A percentile compares a stretch with the other conserved stretches of the same genome.
phyloP scores from a whole-genome alignment of 495 filamentous ascomycete genomes.

The Amphirosellinia nigrospora region DNA sequence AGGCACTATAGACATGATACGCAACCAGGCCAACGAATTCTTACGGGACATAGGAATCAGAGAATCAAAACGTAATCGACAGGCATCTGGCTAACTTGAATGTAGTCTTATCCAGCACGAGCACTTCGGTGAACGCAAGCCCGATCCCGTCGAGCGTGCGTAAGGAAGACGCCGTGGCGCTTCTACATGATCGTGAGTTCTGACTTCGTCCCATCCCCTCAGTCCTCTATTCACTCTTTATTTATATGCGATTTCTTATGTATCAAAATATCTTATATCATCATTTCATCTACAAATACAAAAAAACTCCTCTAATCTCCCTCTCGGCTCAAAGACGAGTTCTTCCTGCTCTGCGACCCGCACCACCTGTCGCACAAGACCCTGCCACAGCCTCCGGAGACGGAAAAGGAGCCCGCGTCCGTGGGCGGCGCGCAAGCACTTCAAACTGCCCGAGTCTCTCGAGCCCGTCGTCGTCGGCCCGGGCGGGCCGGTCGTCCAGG shows the following conservation, averaged over 20 bases:
- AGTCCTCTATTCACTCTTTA: no score
- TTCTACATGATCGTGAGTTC: slow-evolving; percentile 62
- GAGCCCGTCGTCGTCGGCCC: slow-evolving; percentile 25
- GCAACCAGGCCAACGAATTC: not conserved
- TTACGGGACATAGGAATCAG: no score
- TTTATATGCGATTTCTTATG: not conserved
- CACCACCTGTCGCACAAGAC: slow-evolving; percentile 46
- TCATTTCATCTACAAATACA: not conserved
- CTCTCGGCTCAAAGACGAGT: slow-evolving; percentile 31
- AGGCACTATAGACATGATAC: not conserved
- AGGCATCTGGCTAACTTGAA: not conserved
- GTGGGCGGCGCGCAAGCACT: slow-evolving; percentile 36
- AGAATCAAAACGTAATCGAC: not conserved
- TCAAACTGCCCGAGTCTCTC: slow-evolving; percentile 46
- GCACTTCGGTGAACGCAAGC: slow-evolving; percentile 60
- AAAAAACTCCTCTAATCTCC: not conserved
- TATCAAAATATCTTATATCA: not conserved
- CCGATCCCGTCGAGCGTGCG: slow-evolving; percentile 58
- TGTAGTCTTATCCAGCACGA: slow-evolving; percentile 48
- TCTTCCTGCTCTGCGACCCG: slow-evolving; percentile 53
- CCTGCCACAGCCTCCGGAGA: slow-evolving; percentile 29
- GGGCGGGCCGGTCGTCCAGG: slow-evolving; percentile 23
- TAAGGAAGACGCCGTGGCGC: slow-evolving; percentile 62
- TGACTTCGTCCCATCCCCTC: not conserved
- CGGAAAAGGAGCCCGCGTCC: slow-evolving; percentile 28